Percentiles rank a stretch among this genome's conserved stretches.
Evolutionary conservation across 2,329 filamentous ascomycete genomes (phyloP).

Genomic region (Aspergillus aculeatinus): DNA sequence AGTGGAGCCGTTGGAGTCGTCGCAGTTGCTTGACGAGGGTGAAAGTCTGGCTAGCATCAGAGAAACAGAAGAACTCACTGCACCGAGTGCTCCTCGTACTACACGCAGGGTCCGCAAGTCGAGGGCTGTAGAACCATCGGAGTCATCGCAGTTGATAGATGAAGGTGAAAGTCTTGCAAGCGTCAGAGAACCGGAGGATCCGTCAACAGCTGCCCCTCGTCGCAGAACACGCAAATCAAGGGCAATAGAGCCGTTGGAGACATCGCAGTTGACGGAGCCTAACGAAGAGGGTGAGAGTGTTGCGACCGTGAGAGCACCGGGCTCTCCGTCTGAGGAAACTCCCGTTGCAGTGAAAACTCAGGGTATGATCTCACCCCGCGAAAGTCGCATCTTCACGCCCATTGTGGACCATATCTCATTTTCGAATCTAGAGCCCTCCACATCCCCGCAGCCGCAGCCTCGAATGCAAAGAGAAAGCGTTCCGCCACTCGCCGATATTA

Average conservation of each 20-base stretch:
- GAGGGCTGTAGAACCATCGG: conserved; percentile 51
- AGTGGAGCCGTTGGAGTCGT: conserved; percentile 57
- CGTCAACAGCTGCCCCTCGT: background rate
- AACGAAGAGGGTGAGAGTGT: conserved; percentile 26
- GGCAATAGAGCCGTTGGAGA: conserved; percentile 55
- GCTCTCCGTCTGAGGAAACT: conserved; percentile 55
- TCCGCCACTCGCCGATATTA: conserved; percentile 73
- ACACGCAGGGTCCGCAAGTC: conserved; percentile 44
- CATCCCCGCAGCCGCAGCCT: conserved; percentile 50
- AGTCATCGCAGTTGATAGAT: conserved; percentile 58
- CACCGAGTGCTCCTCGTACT: conserved; percentile 38
- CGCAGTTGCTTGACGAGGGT: conserved; percentile 52
- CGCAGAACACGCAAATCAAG: background rate
- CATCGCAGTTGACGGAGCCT: conserved; percentile 54
- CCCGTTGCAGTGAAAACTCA: conserved; percentile 66
- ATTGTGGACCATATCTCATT: conserved; percentile 43
- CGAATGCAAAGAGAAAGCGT: conserved; percentile 43
- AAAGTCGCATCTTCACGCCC: conserved; percentile 43
- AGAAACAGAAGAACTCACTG: conserved; percentile 17
- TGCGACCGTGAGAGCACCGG: conserved; percentile 47
- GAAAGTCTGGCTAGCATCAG: conserved; percentile 7
- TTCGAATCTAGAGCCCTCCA: conserved; percentile 53
- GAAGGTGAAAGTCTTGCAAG: conserved; percentile 27
- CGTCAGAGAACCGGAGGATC: background rate
- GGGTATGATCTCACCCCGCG: conserved; percentile 51